Conservation (phyloP, 176 grass and related monocot species). For the Cymbopogon citratus region DNA sequence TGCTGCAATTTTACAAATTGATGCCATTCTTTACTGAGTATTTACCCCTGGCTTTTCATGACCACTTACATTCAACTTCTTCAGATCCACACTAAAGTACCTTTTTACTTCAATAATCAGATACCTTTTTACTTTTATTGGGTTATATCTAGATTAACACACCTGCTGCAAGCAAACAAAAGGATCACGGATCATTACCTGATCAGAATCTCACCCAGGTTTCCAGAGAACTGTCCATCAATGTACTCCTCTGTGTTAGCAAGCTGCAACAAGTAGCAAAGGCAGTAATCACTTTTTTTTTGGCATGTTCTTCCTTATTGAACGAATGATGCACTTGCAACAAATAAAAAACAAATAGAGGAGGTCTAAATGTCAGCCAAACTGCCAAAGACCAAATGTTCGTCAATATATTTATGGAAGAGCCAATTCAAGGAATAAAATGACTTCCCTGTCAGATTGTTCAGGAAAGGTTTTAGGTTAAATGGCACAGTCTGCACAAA, state of each 20-base stretch:
- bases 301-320: neutral
- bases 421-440: neutral
- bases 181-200: constrained; percentile 26
- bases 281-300: neutral
- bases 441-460: constrained; percentile 78
- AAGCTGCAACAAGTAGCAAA: constrained; percentile 36
- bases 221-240: constrained; percentile 78
- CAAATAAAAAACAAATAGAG: neutral
- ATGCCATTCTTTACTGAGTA: neutral
- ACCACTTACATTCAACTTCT: neutral
- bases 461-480: constrained; percentile 95
- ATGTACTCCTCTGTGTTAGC: constrained; percentile 89
- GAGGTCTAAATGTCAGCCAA: neutral
- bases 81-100: neutral
- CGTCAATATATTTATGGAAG: neutral
- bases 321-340: neutral
- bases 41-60: neutral
- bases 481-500: constrained; percentile 71
- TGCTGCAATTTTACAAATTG: neutral
- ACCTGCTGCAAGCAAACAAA: neutral
- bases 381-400: neutral
- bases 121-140: too few relatives aligned
- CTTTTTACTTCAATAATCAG: neutral
- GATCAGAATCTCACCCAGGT: constrained; percentile 82
- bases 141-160: neutral